phyloP scores from a whole-genome alignment of 2,329 filamentous ascomycete genomes.

The Colletotrichum lupini region DNA sequence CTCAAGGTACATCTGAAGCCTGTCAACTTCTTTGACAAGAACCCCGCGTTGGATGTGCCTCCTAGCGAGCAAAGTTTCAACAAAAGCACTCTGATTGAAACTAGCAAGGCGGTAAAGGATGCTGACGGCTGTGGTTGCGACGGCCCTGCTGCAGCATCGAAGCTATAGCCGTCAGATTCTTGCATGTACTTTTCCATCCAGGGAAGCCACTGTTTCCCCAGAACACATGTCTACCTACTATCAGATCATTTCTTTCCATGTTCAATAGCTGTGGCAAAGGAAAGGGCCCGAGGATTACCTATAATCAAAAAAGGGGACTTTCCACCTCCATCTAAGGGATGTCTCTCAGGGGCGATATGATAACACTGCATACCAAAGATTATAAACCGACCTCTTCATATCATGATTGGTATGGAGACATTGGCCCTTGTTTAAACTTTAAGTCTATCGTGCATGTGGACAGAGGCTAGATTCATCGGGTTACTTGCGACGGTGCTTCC shows the following conservation, averaged over 20 bases:
- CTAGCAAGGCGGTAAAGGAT: background rate
- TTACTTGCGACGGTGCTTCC: no score
- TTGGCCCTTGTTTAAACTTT: no score
- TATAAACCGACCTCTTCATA: no score
- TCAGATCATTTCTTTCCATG: no score
- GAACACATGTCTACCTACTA: no score
- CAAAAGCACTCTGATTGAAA: slow-evolving; percentile 22
- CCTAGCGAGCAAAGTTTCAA: slow-evolving; percentile 36
- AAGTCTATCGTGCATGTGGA: no score
- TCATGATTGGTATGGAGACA: no score
- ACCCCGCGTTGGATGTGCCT: slow-evolving; percentile 54
- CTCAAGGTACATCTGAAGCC: slow-evolving; percentile 60
- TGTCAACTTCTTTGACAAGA: slow-evolving; percentile 63
- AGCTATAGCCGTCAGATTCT: background rate
- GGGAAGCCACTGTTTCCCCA: no score
- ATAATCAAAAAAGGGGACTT: background rate
- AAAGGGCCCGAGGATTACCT: background rate
- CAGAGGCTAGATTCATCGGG: no score
- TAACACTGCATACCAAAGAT: background rate
- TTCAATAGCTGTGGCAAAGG: background rate
- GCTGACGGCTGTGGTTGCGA: background rate
- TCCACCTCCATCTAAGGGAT: background rate
- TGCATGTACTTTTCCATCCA: background rate
- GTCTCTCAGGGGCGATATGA: background rate
- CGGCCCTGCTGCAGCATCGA: background rate